These are phyloP conservation scores for Coemansia sp. DNA, from an alignment of 192 early-diverging fungal species.

Conservation along the genomic window DNA sequence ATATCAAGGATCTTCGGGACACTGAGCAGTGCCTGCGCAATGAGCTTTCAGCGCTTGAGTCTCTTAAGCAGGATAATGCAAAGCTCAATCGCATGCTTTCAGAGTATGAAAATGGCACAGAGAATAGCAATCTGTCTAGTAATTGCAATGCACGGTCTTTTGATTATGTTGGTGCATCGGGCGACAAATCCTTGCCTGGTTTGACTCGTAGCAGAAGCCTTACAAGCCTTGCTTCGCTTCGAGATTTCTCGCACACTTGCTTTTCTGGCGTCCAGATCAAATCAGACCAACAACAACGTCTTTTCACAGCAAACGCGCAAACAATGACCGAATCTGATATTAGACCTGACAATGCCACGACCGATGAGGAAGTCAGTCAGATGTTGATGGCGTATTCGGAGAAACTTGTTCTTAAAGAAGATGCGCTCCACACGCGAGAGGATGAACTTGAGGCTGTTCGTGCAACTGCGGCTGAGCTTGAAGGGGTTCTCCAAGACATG, in stretches of 20 bases:
- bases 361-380: conserved; percentile 23
- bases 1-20: conserved; percentile 9
- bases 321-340: conserved; percentile 28
- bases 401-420: conserved; percentile 52
- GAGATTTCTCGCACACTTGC: background rate
- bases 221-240: conserved; percentile 12
- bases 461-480: conserved; percentile 16
- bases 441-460: conserved; percentile 47
- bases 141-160: conserved; percentile 2
- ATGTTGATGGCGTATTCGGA: conserved; percentile 49
- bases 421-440: conserved; percentile 47
- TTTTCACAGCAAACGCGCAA: conserved; percentile 14
- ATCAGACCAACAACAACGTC: background rate
- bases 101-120: conserved; percentile 4
- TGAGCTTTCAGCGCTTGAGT: conserved; percentile 18
- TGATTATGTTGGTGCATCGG: background rate
- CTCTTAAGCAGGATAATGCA: conserved; percentile 11
- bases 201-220: conserved; percentile 19
- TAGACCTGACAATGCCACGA: background rate
- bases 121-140: background rate
- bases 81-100: conserved; percentile 14
- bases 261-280: background rate
- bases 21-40: conserved; percentile 15
- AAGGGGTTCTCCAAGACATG: conserved; percentile 13
- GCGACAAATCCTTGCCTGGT: background rate